Base-by-base conservation (phyloP, 2,329 filamentous ascomycete species). In the Pezizomycotina sp. region DNA sequence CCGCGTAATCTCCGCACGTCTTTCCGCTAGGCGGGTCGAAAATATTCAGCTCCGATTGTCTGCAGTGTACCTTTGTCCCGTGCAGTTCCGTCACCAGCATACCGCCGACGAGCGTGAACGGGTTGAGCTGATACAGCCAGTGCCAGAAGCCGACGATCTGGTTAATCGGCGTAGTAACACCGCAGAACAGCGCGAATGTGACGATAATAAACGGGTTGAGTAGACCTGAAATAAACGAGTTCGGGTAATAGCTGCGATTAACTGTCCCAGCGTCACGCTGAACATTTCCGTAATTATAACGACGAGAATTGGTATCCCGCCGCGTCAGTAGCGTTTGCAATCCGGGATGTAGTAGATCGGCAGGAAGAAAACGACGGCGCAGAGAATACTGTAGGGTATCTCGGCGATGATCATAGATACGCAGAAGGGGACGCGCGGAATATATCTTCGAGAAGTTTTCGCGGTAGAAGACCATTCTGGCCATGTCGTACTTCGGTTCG, bases 171-270 rank as follows among this genome's bases (percentile, higher is more conserved):
- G 77, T 71, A 2, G 75, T 66, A 6, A 84, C 68, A 13, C 84
- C 71, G 47, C 79, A 79, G 59, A 81, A 83, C 64, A 84, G 83
- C 15, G 80, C 57, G 25, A 65, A 66, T 50, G 79, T 74, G 62
- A 80, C 55, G 83, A 71, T 59, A 84, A 78, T 65, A 84, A 81
- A 82, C 1, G 78, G 78, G 4, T 82, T 61, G 14, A 74, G 58
- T 48, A 23, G 21, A 20, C 22, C 12, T 10, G 6, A 32, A 32
- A 27, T 45, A 13, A 45, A 35, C 13, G 38, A 82, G 25, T 65
- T 74, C 0, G 79, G 78, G 0, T 79, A 77, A 83, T 83, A 1
- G 81, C 79, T 45, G 74, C 78, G 48, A 89, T 81, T 77, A 77
- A 86, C 54, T 83, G 79, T 13, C 77, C 81, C 78, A 74, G 84